A percentile compares a stretch with the other conserved stretches of the same genome.
Conservation (phyloP, 164 flowering plant genomes). For the Stephania cephalantha region DNA sequence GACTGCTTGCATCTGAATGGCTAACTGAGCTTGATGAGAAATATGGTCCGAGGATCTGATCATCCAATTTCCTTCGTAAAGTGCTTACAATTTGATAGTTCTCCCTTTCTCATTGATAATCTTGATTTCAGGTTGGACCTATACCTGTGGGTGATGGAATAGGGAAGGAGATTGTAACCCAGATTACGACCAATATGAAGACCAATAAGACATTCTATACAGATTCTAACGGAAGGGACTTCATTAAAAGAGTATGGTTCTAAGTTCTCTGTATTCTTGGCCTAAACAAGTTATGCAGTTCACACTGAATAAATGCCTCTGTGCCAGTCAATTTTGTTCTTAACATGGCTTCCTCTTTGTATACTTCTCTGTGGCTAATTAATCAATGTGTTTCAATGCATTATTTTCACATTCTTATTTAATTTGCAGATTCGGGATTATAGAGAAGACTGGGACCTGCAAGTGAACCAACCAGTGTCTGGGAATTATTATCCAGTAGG, state of each 20-base stretch:
- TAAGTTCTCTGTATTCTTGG: no score
- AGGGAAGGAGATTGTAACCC: conserved; percentile 77
- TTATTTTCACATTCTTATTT: not conserved
- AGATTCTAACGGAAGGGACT: conserved; percentile 94
- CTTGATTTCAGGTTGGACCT: conserved; percentile 31
- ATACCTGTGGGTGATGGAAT: conserved; percentile 61
- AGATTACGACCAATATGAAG: conserved; percentile 53
- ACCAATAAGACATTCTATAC: conserved; percentile 80
- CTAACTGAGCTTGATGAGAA: not conserved
- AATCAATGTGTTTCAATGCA: not conserved
- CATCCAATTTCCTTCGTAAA: not conserved
- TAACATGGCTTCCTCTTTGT: not conserved
- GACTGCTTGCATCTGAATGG: not conserved
- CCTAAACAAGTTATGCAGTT: not conserved
- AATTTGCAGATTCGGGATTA: conserved; percentile 73
- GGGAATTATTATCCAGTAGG: conserved; percentile 97
- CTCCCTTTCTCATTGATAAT: not conserved
- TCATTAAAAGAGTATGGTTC: conserved; percentile 70
- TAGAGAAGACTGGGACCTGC: conserved; percentile 79
- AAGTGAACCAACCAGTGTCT: conserved; percentile 80
- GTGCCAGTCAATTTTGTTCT: not conserved
- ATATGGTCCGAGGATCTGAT: not conserved
- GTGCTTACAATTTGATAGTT: not conserved
- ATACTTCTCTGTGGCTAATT: not conserved
- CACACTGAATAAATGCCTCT: not conserved